A percentile compares a stretch with the other conserved stretches of the same genome.
Conservation (phyloP, 768 basidiomycete species). For the Auriscalpium orientale region DNA sequence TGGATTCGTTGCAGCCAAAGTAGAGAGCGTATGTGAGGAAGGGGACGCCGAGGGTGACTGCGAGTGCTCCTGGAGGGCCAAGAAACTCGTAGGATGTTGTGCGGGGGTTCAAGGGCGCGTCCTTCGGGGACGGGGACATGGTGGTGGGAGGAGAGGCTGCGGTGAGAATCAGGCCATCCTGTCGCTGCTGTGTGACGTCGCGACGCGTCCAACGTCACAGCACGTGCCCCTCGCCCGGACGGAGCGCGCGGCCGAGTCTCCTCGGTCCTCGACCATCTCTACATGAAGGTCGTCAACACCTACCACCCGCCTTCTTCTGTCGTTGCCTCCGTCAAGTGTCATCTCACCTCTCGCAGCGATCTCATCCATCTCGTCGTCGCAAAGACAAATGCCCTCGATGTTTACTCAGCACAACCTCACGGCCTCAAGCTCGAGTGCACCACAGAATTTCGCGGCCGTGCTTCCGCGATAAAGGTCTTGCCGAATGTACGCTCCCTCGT, state of each 20-base stretch:
- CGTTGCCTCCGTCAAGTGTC: slow-evolving; percentile 59
- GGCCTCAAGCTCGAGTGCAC: slow-evolving; percentile 55
- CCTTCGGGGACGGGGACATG: background rate
- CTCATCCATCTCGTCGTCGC: slow-evolving; percentile 63
- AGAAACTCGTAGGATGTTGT: slow-evolving; percentile 76
- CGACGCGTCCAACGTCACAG: too few relatives aligned
- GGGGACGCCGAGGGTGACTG: slow-evolving; percentile 67
- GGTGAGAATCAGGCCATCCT: too few relatives aligned
- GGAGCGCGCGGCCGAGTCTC: too few relatives aligned
- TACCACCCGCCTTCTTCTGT: slow-evolving; percentile 75
- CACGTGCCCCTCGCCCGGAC: too few relatives aligned
- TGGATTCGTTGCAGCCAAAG: slow-evolving; percentile 66
- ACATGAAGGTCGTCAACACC: slow-evolving; percentile 58
- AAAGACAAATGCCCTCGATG: slow-evolving; percentile 57
- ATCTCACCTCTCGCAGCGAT: slow-evolving; percentile 39
- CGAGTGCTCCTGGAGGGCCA: slow-evolving; percentile 70
- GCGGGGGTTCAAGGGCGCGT: slow-evolving; percentile 46
- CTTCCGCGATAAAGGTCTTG: slow-evolving; percentile 48
- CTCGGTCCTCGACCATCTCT: background rate
- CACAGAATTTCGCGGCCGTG: slow-evolving; percentile 63
- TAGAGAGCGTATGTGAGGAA: slow-evolving; percentile 64
- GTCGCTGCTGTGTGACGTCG: too few relatives aligned
- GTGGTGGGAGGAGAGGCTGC: background rate
- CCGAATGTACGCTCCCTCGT: slow-evolving; percentile 36
- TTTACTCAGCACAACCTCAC: slow-evolving; percentile 55